Conservation (phyloP, 2,329 filamentous ascomycete species). For the Chrysosporium keratinophilum region DNA sequence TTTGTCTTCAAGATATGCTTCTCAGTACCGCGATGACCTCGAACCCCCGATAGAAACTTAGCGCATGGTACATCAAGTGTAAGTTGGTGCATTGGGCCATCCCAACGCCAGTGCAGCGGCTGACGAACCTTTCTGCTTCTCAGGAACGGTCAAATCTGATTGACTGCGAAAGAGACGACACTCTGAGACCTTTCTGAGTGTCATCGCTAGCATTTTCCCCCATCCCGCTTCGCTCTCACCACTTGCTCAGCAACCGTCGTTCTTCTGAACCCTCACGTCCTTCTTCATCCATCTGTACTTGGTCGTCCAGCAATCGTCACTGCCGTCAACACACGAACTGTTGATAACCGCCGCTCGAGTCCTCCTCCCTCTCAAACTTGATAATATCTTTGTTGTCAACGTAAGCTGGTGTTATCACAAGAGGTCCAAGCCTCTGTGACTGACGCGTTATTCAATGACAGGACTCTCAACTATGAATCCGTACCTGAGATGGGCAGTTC, state of each 20-base stretch:
- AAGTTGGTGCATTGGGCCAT: neutral
- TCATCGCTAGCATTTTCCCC: neutral
- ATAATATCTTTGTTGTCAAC: neutral
- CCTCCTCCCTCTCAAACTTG: too few relatives aligned
- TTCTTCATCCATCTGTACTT: too few relatives aligned
- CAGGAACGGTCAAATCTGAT: neutral
- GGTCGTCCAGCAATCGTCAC: too few relatives aligned
- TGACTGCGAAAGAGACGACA: neutral
- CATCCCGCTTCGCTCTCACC: too few relatives aligned
- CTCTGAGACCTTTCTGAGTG: neutral
- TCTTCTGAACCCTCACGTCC: too few relatives aligned
- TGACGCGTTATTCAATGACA: neutral
- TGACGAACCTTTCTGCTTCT: neutral
- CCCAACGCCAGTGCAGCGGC: neutral
- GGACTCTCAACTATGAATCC: conserved; percentile 31
- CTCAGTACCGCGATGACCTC: conserved; percentile 5
- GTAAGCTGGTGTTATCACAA: neutral
- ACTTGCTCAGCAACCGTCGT: too few relatives aligned
- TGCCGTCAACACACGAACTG: too few relatives aligned
- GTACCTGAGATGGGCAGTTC: conserved; percentile 36
- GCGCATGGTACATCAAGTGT: conserved; percentile 1
- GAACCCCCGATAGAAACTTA: neutral
- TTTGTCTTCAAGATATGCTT: neutral
- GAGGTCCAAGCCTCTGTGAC: neutral
- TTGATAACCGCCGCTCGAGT: too few relatives aligned